Evolutionary conservation across 306 rosid species (phyloP), one percentile per base, ranked within the genome.

Genomic region (Prunus padus): DNA sequence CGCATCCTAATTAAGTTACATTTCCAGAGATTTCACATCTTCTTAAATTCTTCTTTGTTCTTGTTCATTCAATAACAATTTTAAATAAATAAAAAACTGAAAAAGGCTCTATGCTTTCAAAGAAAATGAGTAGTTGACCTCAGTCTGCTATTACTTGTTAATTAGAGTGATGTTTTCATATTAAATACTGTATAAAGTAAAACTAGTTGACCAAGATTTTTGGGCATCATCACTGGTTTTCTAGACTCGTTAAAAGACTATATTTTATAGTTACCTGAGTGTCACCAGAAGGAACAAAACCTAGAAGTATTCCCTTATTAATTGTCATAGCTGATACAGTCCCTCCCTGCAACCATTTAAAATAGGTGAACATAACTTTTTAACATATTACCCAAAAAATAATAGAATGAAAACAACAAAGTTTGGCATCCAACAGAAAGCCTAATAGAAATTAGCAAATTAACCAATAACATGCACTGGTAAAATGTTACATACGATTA

Each of bases 271-370:
- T 76, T 84, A 92, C 99, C 96, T 84, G 73, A 65, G 55, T 67
- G 65, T 86, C 87, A 54, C 80, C 83, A 44, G 99, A 95, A 75
- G 97, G 93, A 81, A 90, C 74, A 74, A 95, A 95, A 52, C 93
- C 99, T 40, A 95, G 79, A 81, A 95, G 97, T 84, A 95, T 73
- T 79, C 99, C 99, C 87, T 75, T 86, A 55, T 90, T 80, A 44
- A 95, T 82, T 11, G 99, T 77, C 97, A 95, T 89, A 26, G 99
- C 99, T 18, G 90, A 87, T 75, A 95, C 97, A 56, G 74, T 86
- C 61, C 99, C 99, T 46, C 99, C 97, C 97, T 95, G 82, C 57
- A 81, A 76, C 68, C 74, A 72, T 63, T 62, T 46, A 63, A 72
- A 45, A 68, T 19, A 71, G 63, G 10, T 37, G 44, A n/a, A 23